Evolutionary conservation across 257 asterid species (phyloP).

Genomic region (Solanum dulcamara): DNA sequence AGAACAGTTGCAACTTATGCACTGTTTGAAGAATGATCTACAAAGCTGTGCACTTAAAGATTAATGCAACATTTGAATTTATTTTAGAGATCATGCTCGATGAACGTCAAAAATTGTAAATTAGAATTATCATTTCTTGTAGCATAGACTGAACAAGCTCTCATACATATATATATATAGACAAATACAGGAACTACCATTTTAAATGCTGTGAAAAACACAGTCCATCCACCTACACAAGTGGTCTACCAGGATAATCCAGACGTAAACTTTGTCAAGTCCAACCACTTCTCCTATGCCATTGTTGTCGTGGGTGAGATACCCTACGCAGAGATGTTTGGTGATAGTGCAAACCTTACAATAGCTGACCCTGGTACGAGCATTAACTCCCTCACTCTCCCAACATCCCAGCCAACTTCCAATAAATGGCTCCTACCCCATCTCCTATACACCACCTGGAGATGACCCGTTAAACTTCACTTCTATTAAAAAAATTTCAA

Average conservation of each 20-base stretch:
- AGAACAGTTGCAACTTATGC: not conserved
- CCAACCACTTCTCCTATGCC: constrained; percentile 40
- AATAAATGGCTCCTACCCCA: too few relatives aligned
- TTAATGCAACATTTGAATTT: not conserved
- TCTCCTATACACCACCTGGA: too few relatives aligned
- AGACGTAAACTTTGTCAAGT: constrained; percentile 10
- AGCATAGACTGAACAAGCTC: not conserved
- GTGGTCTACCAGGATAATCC: constrained; percentile 34
- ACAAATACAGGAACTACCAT: constrained; percentile 37
- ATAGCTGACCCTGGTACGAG: constrained; percentile 25
- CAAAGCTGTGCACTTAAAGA: not conserved
- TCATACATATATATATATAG: not conserved
- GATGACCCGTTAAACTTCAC: too few relatives aligned
- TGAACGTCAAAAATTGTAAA: not conserved
- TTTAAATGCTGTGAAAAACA: constrained; percentile 24
- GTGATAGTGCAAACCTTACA: constrained; percentile 34
- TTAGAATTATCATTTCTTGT: not conserved
- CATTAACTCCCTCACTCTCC: too few relatives aligned
- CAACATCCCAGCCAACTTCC: too few relatives aligned
- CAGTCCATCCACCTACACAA: constrained; percentile 28
- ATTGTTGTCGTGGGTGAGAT: constrained; percentile 48
- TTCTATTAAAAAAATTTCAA: too few relatives aligned
- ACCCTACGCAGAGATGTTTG: constrained; percentile 41
- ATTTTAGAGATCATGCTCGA: not conserved
- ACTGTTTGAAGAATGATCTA: not conserved